Evolutionary conservation across 2,329 filamentous ascomycete genomes (phyloP).

Genomic region (Cercospora canescens): DNA sequence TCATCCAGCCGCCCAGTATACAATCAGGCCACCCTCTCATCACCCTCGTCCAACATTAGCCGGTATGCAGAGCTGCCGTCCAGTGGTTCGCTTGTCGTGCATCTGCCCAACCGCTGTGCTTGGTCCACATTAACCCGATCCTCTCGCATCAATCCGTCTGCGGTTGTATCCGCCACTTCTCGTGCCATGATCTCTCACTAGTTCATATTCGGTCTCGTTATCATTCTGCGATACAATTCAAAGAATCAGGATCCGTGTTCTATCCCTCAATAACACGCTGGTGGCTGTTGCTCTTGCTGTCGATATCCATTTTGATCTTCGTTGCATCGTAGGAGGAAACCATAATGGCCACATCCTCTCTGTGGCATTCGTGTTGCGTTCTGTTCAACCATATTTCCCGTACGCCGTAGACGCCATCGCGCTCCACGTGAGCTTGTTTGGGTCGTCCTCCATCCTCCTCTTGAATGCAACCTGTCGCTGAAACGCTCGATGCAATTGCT

Average conservation of each 20-base stretch:
- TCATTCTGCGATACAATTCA: background rate
- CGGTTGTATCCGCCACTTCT: background rate
- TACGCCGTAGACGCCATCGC: background rate
- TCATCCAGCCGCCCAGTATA: background rate
- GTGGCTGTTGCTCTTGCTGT: slow-evolving; percentile 10
- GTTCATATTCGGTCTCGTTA: background rate
- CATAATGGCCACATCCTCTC: slow-evolving; percentile 4
- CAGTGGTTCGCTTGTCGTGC: too few species aligned
- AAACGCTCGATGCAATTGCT: slow-evolving; percentile 15
- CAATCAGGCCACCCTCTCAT: slow-evolving; percentile 1
- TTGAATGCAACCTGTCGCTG: slow-evolving; percentile 17
- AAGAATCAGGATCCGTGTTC: background rate
- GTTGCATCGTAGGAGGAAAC: slow-evolving; percentile 11
- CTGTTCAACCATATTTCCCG: slow-evolving; percentile 11
- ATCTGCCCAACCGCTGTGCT: background rate
- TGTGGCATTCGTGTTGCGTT: slow-evolving; percentile 5
- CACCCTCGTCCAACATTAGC: background rate
- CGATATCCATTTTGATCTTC: slow-evolving; percentile 8
- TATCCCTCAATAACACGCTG: background rate
- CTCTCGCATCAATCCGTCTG: background rate
- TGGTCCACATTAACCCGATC: background rate
- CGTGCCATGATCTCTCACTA: background rate
- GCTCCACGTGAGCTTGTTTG: background rate
- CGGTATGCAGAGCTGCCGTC: background rate
- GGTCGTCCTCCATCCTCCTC: slow-evolving; percentile 3